Evolutionary conservation across 768 basidiomycete genomes (phyloP).

Genomic region (Tylopilus cervinicoccineus): DNA sequence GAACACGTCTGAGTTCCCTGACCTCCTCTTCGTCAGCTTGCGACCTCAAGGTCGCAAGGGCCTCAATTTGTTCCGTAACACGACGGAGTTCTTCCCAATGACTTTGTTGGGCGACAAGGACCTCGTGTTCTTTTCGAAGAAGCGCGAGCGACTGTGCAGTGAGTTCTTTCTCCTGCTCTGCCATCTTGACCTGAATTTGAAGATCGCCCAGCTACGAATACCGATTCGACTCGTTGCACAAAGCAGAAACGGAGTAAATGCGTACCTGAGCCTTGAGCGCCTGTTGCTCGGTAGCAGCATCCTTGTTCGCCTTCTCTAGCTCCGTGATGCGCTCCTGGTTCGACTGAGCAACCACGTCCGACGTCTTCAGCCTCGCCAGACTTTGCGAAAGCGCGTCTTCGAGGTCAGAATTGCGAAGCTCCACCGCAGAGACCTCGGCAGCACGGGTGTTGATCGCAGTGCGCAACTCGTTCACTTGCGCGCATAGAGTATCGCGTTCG

Average conservation of each 20-base stretch:
- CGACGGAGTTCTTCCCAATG: constrained; percentile 77
- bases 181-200: constrained; percentile 53
- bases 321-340: constrained; percentile 57
- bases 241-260: neutral
- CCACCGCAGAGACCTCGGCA: constrained; percentile 44
- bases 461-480: constrained; percentile 55
- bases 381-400: constrained; percentile 75
- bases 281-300: constrained; percentile 54
- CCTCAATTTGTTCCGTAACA: constrained; percentile 69
- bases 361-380: constrained; percentile 62
- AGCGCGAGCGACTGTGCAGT: constrained; percentile 44
- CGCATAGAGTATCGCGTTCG: constrained; percentile 60
- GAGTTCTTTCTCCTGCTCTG: constrained; percentile 60
- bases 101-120: constrained; percentile 56
- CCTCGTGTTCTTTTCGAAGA: constrained; percentile 60
- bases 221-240: neutral
- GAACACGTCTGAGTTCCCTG: constrained; percentile 61
- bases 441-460: constrained; percentile 38
- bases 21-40: constrained; percentile 70
- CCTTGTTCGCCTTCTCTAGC: constrained; percentile 58
- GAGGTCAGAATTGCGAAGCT: constrained; percentile 53
- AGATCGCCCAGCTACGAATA: constrained; percentile 52
- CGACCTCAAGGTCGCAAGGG: constrained; percentile 55
- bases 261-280: constrained; percentile 57
- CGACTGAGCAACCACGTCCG: constrained; percentile 63